Base-by-base conservation (phyloP, 176 grass and related monocot species). In the maize (Zea mays) region DNA sequence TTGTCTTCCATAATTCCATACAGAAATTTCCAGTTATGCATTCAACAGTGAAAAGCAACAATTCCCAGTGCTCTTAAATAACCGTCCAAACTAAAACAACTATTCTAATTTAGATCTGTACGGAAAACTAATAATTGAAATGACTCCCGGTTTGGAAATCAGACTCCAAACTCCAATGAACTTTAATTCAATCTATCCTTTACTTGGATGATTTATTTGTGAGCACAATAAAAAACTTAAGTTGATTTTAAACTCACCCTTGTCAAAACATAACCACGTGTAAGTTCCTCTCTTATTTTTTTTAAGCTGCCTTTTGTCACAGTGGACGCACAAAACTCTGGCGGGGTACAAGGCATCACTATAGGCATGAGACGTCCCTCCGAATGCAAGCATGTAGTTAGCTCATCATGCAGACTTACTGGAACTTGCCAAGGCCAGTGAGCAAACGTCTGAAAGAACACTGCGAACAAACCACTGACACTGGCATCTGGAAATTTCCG, bases 381-480 rank as follows among this genome's bases (percentile, higher is more conserved):
- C 67, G 81, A 50, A 57, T 1, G 39, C 50, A 56, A 65, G 64
- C 52, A 79, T 33, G 37, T 61, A 55, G 72, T 68, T 17, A 69
- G 72, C 79, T 70, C 81, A 80, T 54, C 78, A 43, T 83, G 69
- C 38, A 93, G 69, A 13, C 62, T 86, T 51, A 90, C 84, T 90
- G 90, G 84, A 57, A 42, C 61, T 75, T 86, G 78, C 84, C 90
- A 93, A 71, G 8, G 47, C 90, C 90, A 93, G 64, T 85, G 78
- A 46, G 85, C 88, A 71, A 93, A 90, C 47, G 47, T 90, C 58
- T 90, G 82, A 79, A 93, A 93, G 84, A 93, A 87, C 44, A 87
- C 8, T 3, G 50, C 76, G 58, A 93, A 44, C 40, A 93, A 40
- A 76, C 77, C 50, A 87, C 84, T 93, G 72, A 72, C 49, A 73